Evolutionary conservation across 345 rosid genomes (phyloP).

Genomic region (Aquilaria yunnanensis): DNA sequence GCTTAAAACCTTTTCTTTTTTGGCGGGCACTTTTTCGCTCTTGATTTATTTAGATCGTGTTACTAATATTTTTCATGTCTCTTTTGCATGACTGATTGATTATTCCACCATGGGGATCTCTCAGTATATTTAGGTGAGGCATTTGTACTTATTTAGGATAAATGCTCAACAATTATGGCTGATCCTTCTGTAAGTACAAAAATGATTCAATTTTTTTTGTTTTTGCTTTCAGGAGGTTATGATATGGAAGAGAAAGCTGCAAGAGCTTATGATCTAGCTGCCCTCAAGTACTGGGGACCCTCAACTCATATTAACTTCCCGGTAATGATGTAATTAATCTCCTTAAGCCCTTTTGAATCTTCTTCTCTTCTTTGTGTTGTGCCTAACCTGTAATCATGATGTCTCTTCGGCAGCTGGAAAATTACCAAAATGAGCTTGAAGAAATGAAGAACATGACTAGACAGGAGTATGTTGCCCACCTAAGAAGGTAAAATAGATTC

Average conservation of each 20-base stretch:
- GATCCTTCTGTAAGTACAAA: background rate
- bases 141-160: constrained; percentile 14
- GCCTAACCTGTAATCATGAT: constrained; percentile 9
- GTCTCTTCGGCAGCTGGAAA: constrained; percentile 43
- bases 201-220: constrained; percentile 20
- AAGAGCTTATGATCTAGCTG: constrained; percentile 94
- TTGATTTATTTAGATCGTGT: constrained; percentile 6
- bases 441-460: constrained; percentile 83
- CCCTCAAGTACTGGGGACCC: constrained; percentile 99
- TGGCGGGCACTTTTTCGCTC: constrained; percentile 3
- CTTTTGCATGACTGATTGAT: constrained; percentile 23
- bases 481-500: constrained; percentile 51
- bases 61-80: constrained; percentile 21
- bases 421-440: constrained; percentile 71
- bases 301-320: constrained; percentile 85
- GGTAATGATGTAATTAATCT: constrained; percentile 30
- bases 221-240: constrained; percentile 71
- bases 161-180: constrained; percentile 1
- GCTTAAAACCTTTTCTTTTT: constrained; percentile 1
- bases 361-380: constrained; percentile 14
- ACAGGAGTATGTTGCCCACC: constrained; percentile 91
- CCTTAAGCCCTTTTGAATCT: constrained; percentile 7
- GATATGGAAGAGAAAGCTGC: constrained; percentile 99
- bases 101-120: constrained; percentile 24
- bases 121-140: constrained; percentile 90